These are phyloP conservation scores for Zymoseptoria crescenta DNA, from an alignment of 2,329 filamentous ascomycete genomes.

Conservation along the genomic window DNA sequence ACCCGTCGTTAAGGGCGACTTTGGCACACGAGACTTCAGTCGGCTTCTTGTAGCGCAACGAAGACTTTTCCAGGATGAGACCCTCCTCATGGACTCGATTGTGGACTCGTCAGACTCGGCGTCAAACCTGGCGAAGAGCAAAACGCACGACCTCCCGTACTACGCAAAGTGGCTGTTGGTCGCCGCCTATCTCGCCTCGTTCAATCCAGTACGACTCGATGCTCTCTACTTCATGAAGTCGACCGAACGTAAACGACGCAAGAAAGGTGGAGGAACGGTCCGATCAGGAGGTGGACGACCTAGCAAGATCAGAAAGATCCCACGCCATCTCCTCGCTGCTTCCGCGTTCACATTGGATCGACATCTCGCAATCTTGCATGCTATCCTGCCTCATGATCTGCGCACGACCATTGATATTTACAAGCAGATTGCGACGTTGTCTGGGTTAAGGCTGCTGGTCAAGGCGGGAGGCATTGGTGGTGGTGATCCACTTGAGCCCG, in stretches of 20 bases:
- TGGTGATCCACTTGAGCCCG: constrained; percentile 59
- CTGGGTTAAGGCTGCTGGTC: constrained; percentile 61
- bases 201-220: constrained; percentile 69
- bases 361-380: constrained; percentile 68
- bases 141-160: constrained; percentile 52
- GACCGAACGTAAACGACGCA: constrained; percentile 41
- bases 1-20: constrained; percentile 67
- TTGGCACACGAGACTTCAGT: constrained; percentile 72
- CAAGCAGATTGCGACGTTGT: constrained; percentile 59
- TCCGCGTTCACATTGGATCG: constrained; percentile 71
- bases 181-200: constrained; percentile 72
- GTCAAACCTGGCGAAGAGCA: constrained; percentile 8
- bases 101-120: constrained; percentile 25
- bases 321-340: constrained; percentile 67
- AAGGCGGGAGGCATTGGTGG: constrained; percentile 51
- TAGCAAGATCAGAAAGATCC: constrained; percentile 57
- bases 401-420: constrained; percentile 41
- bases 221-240: constrained; percentile 67
- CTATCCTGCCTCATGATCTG: constrained; percentile 48
- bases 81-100: constrained; percentile 59
- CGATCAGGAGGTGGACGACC: constrained; percentile 22
- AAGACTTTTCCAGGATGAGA: constrained; percentile 63
- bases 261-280: constrained; percentile 44
- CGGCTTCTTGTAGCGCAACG: constrained; percentile 67
- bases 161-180: constrained; percentile 67